Evolutionary conservation across 1,139 yeast species (phyloP).

Genomic region (Spencermartinsiella ligniputridi): DNA sequence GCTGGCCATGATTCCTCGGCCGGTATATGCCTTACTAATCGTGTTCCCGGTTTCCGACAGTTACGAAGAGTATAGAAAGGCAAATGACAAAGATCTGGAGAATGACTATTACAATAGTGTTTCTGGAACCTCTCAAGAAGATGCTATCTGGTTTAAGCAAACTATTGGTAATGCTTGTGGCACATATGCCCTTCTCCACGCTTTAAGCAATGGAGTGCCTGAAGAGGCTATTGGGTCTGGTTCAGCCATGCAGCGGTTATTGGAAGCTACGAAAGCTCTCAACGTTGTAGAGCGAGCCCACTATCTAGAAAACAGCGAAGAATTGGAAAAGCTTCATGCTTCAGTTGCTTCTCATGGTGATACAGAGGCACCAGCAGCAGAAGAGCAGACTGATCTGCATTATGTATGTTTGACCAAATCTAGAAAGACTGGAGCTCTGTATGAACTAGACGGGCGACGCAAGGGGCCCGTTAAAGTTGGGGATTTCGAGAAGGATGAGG

Average conservation of each 20-base stretch:
- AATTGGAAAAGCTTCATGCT: constrained; percentile 54
- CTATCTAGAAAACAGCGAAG: constrained; percentile 42
- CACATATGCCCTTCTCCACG: constrained; percentile 78
- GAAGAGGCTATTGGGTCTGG: constrained; percentile 32
- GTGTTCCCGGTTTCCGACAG: constrained; percentile 71
- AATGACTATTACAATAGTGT: constrained; percentile 25
- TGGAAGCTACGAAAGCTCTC: constrained; percentile 25
- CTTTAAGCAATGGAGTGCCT: constrained; percentile 57
- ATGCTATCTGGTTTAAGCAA: constrained; percentile 67
- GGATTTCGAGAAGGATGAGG: constrained; percentile 38
- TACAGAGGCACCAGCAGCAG: constrained; percentile 74
- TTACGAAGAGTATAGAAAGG: constrained; percentile 50
- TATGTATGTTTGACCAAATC: constrained; percentile 71
- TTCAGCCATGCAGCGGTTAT: constrained; percentile 33
- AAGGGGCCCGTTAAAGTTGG: constrained; percentile 72
- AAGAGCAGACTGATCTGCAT: constrained; percentile 63
- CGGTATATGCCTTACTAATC: constrained; percentile 67
- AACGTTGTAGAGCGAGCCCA: constrained; percentile 40
- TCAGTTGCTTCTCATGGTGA: constrained; percentile 65
- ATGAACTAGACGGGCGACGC: constrained; percentile 88
- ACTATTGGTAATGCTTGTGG: constrained; percentile 92
- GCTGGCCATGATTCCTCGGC: constrained; percentile 74
- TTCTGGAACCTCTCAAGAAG: constrained; percentile 29
- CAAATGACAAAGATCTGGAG: constrained; percentile 31
- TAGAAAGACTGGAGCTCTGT: constrained; percentile 40